Percentiles rank a stretch among this genome's conserved stretches.
Evolutionary conservation across 257 asterid genomes (phyloP).

Genomic region (Petunia axillaris): DNA sequence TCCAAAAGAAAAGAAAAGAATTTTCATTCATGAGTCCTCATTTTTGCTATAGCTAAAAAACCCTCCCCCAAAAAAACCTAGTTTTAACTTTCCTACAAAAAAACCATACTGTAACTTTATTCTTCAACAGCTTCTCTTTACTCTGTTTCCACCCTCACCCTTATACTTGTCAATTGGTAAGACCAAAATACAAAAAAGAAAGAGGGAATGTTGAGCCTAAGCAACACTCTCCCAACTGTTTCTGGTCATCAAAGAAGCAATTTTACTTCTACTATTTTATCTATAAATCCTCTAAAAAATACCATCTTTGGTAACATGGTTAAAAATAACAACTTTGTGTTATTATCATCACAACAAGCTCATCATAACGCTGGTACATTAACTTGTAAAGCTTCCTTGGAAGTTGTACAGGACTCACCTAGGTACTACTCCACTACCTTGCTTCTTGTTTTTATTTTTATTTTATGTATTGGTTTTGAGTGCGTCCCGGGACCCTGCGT

Average conservation of each 20-base stretch:
- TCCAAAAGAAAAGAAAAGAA: too few relatives aligned
- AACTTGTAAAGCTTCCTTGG: conserved; percentile 47
- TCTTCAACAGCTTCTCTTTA: too few relatives aligned
- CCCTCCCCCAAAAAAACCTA: too few relatives aligned
- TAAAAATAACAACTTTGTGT: not conserved
- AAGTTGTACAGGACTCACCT: conserved; percentile 37
- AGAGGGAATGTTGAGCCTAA: conserved; percentile 24
- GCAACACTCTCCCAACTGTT: conserved; percentile 3
- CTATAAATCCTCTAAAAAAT: not conserved
- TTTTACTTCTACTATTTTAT: not conserved
- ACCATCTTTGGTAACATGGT: not conserved
- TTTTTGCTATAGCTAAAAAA: too few relatives aligned
- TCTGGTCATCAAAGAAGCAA: not conserved
- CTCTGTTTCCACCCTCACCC: not conserved
- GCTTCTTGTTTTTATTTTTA: not conserved
- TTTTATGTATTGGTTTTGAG: not conserved
- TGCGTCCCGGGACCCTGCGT: not conserved
- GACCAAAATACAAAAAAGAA: not conserved
- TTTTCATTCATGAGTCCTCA: too few relatives aligned
- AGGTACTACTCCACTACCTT: conserved; percentile 28
- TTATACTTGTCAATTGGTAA: not conserved
- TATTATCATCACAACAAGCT: not conserved
- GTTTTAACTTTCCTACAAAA: too few relatives aligned
- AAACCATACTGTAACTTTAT: too few relatives aligned
- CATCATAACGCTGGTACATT: not conserved